Evolutionary conservation across 1,284 basidiomycete genomes (phyloP), one percentile per base, ranked within the genome.

Genomic region (Fomitopsis schrenkii): DNA sequence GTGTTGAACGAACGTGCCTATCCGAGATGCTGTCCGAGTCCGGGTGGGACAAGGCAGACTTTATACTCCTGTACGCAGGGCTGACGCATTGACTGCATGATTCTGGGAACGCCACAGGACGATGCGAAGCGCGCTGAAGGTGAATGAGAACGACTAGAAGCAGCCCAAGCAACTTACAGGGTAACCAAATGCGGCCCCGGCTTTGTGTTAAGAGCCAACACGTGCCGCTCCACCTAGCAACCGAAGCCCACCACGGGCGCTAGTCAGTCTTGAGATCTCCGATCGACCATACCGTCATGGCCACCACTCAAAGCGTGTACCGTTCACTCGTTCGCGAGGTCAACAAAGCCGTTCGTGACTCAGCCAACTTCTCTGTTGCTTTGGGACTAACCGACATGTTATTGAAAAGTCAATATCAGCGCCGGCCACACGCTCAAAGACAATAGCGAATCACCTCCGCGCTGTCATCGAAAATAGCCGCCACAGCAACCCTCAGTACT

Each of bases 371-470:
- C 46, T 33, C 44, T n/a, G 50, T 48, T 35, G n/a, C 52, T 58
- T 33, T 55, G 26, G 57, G 35, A 22, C 62, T 66, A 54, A 66
- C 66, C 28, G 28, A 19, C n/a, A 14, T 56, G 30, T 26, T 12
- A 15, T 54, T n/a, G 42, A 67, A 35, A 71, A 81, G 83, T 80
- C 80, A n/a, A 77, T 77, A 28, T 69, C 76, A 56, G 75, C 83
- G 1, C 77, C 79, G 22, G 65, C 74, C 12, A 73, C 73, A 19
- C 75, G 85, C 50, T 84, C 81, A 71, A 75, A 74, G 41, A 72
- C 72, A 26, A 76, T 86, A 38, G 68, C 77, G 1, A 69, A 74
- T 36, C 83, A 83, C 67, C 79, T 93, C 60, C 87, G 92, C 28
- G 69, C 75, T 0, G 70, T 94, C 55, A 82, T 89, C 45, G 82